Evolutionary conservation across 1,284 basidiomycete genomes (phyloP).

Genomic region (Rhodotorula sp.): DNA sequence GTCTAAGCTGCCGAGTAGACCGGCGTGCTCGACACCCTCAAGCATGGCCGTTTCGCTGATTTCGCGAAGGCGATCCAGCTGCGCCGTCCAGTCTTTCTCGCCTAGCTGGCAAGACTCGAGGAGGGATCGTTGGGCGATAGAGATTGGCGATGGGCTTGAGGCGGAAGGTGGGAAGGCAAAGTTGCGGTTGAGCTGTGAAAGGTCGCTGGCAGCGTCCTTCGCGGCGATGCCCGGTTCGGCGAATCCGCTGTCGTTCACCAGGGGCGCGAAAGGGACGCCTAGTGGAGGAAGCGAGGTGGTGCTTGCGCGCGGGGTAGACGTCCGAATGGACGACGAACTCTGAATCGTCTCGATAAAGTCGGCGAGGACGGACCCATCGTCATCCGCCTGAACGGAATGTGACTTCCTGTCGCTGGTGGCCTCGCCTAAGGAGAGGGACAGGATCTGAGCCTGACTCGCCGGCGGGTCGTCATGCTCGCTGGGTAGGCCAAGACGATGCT

Average conservation of each 20-base stretch:
- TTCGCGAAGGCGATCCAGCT: constrained; percentile 19
- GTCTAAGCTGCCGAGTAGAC: constrained; percentile 1
- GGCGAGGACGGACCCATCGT: neutral
- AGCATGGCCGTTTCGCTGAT: constrained; percentile 9
- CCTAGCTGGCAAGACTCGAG: neutral
- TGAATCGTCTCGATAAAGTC: neutral
- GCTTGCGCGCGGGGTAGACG: constrained; percentile 8
- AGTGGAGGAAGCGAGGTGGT: neutral
- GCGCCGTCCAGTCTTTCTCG: constrained; percentile 22
- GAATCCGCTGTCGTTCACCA: neutral
- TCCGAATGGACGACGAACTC: neutral
- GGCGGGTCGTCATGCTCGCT: neutral
- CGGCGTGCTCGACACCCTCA: constrained; percentile 10
- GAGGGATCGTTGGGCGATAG: neutral
- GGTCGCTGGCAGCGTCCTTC: neutral
- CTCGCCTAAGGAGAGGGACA: too few relatives aligned
- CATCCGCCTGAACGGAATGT: neutral
- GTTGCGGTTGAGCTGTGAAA: too few relatives aligned
- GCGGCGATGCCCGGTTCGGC: neutral
- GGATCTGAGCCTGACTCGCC: too few relatives aligned
- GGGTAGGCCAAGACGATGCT: neutral
- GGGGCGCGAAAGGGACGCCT: too few relatives aligned
- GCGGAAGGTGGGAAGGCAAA: constrained; percentile 2
- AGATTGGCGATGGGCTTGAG: neutral
- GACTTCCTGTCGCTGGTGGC: too few relatives aligned